Base-by-base conservation (phyloP, 331 rosid genomes). In the Malus hybrid region DNA sequence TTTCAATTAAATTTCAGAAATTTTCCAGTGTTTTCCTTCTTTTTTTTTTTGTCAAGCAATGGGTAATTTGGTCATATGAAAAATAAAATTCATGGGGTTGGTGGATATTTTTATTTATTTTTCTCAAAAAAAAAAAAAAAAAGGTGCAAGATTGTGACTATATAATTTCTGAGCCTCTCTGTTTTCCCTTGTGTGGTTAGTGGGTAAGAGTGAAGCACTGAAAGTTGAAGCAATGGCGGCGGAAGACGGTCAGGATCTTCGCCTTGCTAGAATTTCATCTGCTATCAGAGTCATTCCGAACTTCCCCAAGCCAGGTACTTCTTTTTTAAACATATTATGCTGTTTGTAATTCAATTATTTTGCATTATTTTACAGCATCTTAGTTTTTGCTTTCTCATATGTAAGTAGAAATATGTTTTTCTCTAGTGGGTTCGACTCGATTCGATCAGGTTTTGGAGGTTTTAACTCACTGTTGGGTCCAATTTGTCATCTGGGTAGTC, bases 301-400 rank as follows among this genome's bases (percentile, higher is more conserved):
- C 71, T 95, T 95, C 68, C 99, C 99, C 27, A 95, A 95, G 80
- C 96, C 97, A 71, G 99, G 99, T 94, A 11, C 22, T 10, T 14
- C 11, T 31, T 31, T 31, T 9, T 42, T 42, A 3, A 0, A 42
- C 48, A 57, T 18, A 3, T 42, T 42, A 42, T 42, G 48, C 48
- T 3, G 48, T 42, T 42, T 42, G 13, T 42, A 10, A 10, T 42
- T 42, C 14, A 42, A 42, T 42, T 10, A 42, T 42, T 42, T 10
- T 42, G 48, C 48, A 42, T 42, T 42, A 42, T 42, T 42, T 42
- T 42, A 0, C 48, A 1, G 48, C 48, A 10, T 42, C 48, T 42
- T 42, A 10, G 48, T 42, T 42, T 42, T 42, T 42, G 48, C 48
- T 42, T 42, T 42, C 48, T 42, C 48, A 10, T 42, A 42, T 42